Conservation (phyloP, 495 filamentous ascomycete genomes). For the Darksidea phi region DNA sequence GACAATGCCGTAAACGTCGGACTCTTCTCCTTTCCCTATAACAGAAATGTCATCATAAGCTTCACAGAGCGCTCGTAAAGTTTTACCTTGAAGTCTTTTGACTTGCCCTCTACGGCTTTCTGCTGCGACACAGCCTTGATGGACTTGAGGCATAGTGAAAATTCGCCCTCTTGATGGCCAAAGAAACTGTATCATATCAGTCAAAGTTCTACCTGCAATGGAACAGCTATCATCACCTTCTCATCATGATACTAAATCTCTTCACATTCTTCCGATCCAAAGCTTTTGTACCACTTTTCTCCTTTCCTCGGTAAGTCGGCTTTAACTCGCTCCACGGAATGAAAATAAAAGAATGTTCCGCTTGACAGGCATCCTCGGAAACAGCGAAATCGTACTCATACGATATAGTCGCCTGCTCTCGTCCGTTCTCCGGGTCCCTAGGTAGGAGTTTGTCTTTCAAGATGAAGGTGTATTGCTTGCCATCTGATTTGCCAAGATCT, state of each 20-base stretch:
- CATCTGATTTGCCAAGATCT: conserved; percentile 41
- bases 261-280: conserved; percentile 60
- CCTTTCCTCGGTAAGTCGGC: conserved; percentile 69
- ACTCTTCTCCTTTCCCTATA: no score
- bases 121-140: conserved; percentile 16
- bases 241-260: conserved; percentile 70
- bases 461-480: conserved; percentile 62
- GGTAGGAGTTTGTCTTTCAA: conserved; percentile 66
- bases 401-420: conserved; percentile 60
- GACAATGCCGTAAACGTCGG: no score
- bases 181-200: conserved; percentile 54
- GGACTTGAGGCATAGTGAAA: conserved; percentile 54
- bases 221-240: conserved; percentile 55
- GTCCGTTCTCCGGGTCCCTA: conserved; percentile 55
- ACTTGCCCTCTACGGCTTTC: conserved; percentile 6
- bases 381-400: conserved; percentile 57
- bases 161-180: conserved; percentile 68
- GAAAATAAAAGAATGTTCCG: conserved; percentile 42
- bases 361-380: conserved; percentile 18
- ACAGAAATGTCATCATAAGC: no score
- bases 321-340: conserved; percentile 62
- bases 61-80: no score
- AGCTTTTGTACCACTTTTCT: conserved; percentile 53
- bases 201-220: not conserved
- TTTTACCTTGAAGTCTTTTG: no score